These are phyloP conservation scores for Pyrenophora teres DNA, from an alignment of 2,329 filamentous ascomycete genomes.

Conservation along the genomic window DNA sequence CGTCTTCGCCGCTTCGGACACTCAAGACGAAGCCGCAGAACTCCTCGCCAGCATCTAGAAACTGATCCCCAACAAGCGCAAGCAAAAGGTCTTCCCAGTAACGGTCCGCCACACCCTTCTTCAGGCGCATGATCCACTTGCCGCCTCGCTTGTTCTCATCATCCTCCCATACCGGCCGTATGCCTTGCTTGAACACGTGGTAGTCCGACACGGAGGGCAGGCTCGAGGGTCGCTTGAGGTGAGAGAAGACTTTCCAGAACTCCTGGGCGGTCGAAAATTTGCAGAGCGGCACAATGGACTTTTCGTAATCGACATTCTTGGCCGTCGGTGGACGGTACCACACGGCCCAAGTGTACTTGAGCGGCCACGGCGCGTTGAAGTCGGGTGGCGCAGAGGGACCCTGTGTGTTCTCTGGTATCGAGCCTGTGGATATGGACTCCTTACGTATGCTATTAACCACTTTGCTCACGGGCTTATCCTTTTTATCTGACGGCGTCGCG, in stretches of 20 bases:
- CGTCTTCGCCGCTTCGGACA: conserved; percentile 93
- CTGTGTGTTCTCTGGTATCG: conserved; percentile 40
- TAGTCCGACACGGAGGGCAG: conserved; percentile 95
- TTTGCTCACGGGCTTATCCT: conserved; percentile 45
- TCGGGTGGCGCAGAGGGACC: conserved; percentile 50
- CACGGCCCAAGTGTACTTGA: conserved; percentile 91
- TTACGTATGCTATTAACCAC: conserved; percentile 43
- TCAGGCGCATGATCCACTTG: conserved; percentile 95
- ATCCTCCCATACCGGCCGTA: conserved; percentile 97
- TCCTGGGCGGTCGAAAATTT: conserved; percentile 82
- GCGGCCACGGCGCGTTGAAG: conserved; percentile 51
- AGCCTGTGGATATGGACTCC: conserved; percentile 35
- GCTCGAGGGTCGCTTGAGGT: conserved; percentile 85
- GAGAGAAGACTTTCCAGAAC: conserved; percentile 86
- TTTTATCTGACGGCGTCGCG: conserved; percentile 67
- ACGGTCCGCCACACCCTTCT: conserved; percentile 94
- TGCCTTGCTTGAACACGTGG: conserved; percentile 95
- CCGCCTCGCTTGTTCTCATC: conserved; percentile 94
- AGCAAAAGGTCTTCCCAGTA: conserved; percentile 96
- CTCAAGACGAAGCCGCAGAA: conserved; percentile 94
- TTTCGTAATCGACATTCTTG: conserved; percentile 98
- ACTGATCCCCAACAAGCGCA: conserved; percentile 91
- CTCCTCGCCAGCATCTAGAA: conserved; percentile 88
- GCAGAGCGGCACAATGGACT: conserved; percentile 87
- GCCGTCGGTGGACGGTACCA: conserved; percentile 97